phyloP scores from a whole-genome alignment of 2,329 filamentous ascomycete species.

The Neofusicoccum cordaticola region DNA sequence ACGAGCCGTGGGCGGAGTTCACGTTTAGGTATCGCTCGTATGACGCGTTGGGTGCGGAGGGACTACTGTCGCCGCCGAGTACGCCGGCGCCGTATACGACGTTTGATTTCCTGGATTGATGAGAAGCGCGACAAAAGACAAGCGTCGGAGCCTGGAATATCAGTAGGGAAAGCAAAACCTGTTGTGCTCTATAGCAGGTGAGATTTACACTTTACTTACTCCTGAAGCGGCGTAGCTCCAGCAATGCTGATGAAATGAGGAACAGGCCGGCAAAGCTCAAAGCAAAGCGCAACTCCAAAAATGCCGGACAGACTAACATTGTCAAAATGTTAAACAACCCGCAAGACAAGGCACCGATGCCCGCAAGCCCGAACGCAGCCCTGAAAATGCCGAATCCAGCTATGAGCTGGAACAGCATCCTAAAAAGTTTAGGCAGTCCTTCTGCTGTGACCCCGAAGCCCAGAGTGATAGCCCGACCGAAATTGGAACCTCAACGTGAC shows the following conservation, averaged over 20 bases:
- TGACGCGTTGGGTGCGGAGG: background rate
- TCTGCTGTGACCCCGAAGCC: too few species aligned
- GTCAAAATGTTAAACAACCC: background rate
- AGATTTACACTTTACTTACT: too few species aligned
- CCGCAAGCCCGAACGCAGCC: background rate
- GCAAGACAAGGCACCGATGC: background rate
- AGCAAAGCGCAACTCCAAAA: background rate
- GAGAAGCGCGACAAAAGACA: background rate
- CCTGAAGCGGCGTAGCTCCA: too few species aligned
- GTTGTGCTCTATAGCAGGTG: background rate
- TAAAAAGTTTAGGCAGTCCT: too few species aligned
- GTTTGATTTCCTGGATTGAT: slow-evolving; percentile 5
- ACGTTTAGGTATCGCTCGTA: slow-evolving; percentile 1
- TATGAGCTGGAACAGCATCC: too few species aligned
- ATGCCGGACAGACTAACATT: background rate
- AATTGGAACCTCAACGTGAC: too few species aligned
- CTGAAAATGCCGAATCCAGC: background rate
- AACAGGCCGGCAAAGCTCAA: too few species aligned
- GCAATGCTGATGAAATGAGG: too few species aligned
- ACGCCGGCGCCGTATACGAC: background rate
- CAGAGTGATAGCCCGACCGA: too few species aligned
- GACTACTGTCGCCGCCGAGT: background rate
- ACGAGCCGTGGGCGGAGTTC: slow-evolving; percentile 10
- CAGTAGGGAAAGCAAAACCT: background rate
- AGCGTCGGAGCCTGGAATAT: too few species aligned